These are phyloP conservation scores for Fusarium odoratissimum DNA, from an alignment of 2,329 filamentous ascomycete species.

Conservation along the genomic window DNA sequence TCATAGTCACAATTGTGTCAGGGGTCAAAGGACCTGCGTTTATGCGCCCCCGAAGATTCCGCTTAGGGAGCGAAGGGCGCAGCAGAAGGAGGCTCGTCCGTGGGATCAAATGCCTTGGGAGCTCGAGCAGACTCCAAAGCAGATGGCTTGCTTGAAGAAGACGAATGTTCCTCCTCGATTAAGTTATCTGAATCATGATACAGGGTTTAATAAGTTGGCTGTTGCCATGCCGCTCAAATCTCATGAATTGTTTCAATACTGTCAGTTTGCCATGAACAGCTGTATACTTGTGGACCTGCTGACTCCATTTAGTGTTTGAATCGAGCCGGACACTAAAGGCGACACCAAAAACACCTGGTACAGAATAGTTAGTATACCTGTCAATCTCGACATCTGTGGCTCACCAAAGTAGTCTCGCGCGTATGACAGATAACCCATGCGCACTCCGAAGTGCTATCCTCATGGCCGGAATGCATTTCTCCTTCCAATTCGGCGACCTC, in stretches of 20 bases:
- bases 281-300: neutral
- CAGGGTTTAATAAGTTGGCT: conserved; percentile 6
- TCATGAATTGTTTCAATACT: conserved; percentile 21
- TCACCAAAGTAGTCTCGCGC: neutral
- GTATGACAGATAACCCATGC: neutral
- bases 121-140: neutral
- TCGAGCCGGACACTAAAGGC: neutral
- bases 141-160: neutral
- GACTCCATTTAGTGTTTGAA: neutral
- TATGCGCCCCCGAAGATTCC: conserved; percentile 4
- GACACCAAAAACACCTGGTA: neutral
- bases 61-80: conserved; percentile 6
- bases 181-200: neutral
- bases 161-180: neutral
- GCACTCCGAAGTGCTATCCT: conserved; percentile 6
- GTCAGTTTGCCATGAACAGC: neutral
- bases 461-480: conserved; percentile 20
- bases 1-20: conserved; percentile 3
- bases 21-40: neutral
- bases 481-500: conserved; percentile 6
- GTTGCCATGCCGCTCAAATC: conserved; percentile 15
- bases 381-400: fast-evolving
- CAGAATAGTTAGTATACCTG: neutral
- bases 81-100: conserved; percentile 11
- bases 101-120: conserved; percentile 22